Percentiles rank a stretch among this genome's conserved stretches.
Conservation (phyloP, 2,329 filamentous ascomycete genomes). For the Penicillium nordicum region DNA sequence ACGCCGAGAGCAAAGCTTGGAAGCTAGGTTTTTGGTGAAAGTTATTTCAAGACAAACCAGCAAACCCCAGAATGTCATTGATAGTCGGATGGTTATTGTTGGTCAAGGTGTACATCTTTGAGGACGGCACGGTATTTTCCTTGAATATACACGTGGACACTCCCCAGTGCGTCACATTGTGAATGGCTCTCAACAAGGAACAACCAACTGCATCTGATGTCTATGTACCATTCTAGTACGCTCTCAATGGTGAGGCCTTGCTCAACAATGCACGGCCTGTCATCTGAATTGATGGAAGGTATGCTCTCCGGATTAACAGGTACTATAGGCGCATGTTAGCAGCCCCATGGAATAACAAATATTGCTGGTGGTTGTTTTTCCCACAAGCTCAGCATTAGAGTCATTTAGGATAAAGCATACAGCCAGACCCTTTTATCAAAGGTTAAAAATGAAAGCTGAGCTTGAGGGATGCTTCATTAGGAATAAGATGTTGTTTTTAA, state of each 20-base stretch:
- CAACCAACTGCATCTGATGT: not conserved
- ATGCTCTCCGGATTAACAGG: not conserved
- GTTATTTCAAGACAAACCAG: not conserved
- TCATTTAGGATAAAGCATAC: not conserved
- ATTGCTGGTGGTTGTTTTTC: not conserved
- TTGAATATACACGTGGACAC: not conserved
- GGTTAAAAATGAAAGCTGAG: not conserved
- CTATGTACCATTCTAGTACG: no score
- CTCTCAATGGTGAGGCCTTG: not conserved
- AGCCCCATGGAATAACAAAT: not conserved
- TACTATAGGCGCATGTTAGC: not conserved
- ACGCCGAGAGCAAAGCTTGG: not conserved
- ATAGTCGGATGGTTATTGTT: not conserved
- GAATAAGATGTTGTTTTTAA: not conserved
- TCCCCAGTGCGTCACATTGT: not conserved
- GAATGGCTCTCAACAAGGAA: not conserved
- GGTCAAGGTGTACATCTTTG: not conserved
- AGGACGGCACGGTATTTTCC: not conserved
- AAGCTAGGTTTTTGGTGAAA: not conserved
- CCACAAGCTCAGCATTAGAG: not conserved
- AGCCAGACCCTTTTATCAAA: not conserved
- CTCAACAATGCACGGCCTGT: not conserved
- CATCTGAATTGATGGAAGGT: not conserved
- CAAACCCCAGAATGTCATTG: not conserved
- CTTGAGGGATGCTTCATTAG: not conserved